Evolutionary conservation across 805 yeast species (phyloP), one percentile per base, ranked within the genome.

Genomic region (Candida ficus): DNA sequence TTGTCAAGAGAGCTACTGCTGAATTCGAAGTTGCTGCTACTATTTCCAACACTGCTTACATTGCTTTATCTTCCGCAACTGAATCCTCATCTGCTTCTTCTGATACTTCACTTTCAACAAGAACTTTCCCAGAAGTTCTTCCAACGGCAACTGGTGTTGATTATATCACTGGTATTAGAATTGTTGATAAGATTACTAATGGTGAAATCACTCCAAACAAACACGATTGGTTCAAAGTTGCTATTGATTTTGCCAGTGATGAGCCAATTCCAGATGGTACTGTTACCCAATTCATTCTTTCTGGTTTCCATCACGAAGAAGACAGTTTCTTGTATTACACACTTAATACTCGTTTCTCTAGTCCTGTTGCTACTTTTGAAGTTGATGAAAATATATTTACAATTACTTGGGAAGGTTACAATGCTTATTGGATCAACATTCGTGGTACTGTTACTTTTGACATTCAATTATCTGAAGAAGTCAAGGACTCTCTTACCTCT

Each of bases 221-320:
- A 12, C 7, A 26, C 4, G 36, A 42, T 29, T 42, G 45, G 45
- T 31, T 35, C 20, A 18, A 22, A 3, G 29, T 35, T 11, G 19
- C 38, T 11, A 37, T 42, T 19, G 9, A 37, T n/a, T 26, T 42
- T 22, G n/a, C 13, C 16, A 27, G 34, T 30, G 20, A 31, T 19
- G 16, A n/a, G 7, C 45, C 45, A 8, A 35, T 42, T 14, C 23
- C n/a, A 23, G 42, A 39, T 14, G 45, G 43, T 6, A 10, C 45
- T 19, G 18, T 29, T 13, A 39, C 45, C 8, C 37, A 42, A 25
- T 23, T 42, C 16, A 11, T 26, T 17, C n/a, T 42, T 10, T 37
- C 45, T 28, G 45, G 45, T 3, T 42, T 42, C 29, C 33, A 3
- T 26, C 21, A 16, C n/a, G n/a, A n/a, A n/a, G n/a, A n/a, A n/a